Percentiles rank a stretch among this genome's conserved stretches.
phyloP scores from a whole-genome alignment of 345 rosid genomes.

The Bruguiera parviflora region DNA sequence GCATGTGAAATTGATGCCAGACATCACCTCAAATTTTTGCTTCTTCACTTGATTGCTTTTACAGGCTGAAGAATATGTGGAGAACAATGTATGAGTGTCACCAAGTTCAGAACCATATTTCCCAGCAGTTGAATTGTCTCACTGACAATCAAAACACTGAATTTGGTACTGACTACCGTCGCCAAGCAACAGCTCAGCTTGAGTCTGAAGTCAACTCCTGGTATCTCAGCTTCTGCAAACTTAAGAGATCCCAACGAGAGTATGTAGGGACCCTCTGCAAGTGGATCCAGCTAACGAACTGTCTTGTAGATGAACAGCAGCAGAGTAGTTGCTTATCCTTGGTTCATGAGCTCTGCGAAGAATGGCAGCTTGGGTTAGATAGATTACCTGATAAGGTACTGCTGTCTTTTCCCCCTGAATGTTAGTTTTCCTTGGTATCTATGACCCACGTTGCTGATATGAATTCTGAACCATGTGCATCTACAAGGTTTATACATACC shows the following conservation, averaged over 20 bases:
- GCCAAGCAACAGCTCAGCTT: conserved; percentile 72
- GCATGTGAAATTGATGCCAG: neutral
- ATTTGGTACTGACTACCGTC: conserved; percentile 62
- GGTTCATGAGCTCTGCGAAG: conserved; percentile 55
- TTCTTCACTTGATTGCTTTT: conserved; percentile 9
- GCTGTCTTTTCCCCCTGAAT: neutral
- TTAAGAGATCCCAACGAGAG: conserved; percentile 55
- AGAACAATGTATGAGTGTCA: conserved; percentile 73
- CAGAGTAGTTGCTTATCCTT: conserved; percentile 44
- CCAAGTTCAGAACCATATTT: conserved; percentile 65
- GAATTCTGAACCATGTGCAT: too few species aligned
- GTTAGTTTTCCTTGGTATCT: too few species aligned
- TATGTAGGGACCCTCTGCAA: conserved; percentile 57
- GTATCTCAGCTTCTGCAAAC: conserved; percentile 72
- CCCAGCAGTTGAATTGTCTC: conserved; percentile 63
- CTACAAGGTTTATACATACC: too few species aligned
- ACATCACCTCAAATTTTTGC: neutral
- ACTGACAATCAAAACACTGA: conserved; percentile 41
- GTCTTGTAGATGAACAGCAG: conserved; percentile 49
- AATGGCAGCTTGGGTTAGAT: conserved; percentile 61
- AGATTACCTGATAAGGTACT: conserved; percentile 74
- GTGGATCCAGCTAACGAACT: conserved; percentile 64
- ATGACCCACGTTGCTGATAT: too few species aligned
- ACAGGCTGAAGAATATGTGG: conserved; percentile 74
- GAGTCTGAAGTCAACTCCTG: conserved; percentile 69